Conservation (phyloP, 2,329 filamentous ascomycete genomes). For the Alternaria dauci region DNA sequence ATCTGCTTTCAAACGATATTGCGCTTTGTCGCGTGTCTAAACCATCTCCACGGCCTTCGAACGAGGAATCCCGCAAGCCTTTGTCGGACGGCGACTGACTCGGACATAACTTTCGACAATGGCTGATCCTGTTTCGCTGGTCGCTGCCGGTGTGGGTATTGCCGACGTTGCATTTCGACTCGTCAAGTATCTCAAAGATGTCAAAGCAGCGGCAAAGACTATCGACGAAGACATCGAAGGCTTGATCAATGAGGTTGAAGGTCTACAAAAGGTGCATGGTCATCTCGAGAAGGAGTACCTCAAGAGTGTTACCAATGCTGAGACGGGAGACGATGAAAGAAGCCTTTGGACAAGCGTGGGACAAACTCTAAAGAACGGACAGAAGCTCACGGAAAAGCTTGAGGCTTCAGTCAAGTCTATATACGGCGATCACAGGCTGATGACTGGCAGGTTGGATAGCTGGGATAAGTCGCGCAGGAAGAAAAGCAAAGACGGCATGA, state of each 20-base stretch:
- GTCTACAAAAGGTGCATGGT: constrained; percentile 1
- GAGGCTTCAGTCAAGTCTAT: constrained; percentile 5
- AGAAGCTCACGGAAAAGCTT: constrained; percentile 5
- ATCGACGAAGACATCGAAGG: constrained; percentile 6
- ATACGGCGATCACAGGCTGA: constrained; percentile 1
- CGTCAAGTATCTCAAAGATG: constrained; percentile 6
- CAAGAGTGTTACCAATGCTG: neutral
- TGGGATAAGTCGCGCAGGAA: neutral
- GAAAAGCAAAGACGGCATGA: constrained; percentile 5
- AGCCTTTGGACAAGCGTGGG: constrained; percentile 2
- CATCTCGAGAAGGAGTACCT: constrained; percentile 8
- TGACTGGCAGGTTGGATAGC: neutral
- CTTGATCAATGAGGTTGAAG: constrained; percentile 9
- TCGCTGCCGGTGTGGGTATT: constrained; percentile 6
- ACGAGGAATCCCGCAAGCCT: neutral
- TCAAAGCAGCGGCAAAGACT: constrained; percentile 6
- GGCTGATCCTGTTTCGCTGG: constrained; percentile 7
- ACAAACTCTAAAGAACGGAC: constrained; percentile 5
- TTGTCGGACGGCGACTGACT: neutral
- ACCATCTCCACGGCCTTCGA: neutral
- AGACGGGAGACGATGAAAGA: constrained; percentile 2
- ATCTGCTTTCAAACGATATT: too few relatives aligned
- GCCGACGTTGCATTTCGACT: constrained; percentile 7
- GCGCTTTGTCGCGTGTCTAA: neutral
- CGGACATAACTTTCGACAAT: neutral